Base-by-base conservation (phyloP, 2,329 filamentous ascomycete genomes). In the Parafenestella ontariensis region DNA sequence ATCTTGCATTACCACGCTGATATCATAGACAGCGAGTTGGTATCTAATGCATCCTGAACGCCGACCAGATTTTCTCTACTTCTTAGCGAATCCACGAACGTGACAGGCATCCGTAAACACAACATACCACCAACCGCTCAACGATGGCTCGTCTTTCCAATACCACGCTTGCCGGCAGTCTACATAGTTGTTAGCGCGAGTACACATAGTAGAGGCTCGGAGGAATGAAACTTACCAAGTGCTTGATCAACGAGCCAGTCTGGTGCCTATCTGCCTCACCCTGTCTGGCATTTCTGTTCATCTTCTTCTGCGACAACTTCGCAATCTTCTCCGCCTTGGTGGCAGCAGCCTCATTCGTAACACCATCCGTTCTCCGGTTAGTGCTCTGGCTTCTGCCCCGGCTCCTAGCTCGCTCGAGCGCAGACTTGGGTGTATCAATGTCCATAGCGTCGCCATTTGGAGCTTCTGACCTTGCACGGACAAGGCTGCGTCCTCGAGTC, bases 221-320 rank as follows among this genome's bases (percentile, higher is more conserved):
- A 8, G 45, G 17, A 44, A 53, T n/a, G 26, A 60, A 65, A 85
- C 88, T 77, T 84, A 96, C 89, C 85, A 99, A 83, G 81, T 98
- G 95, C 82, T 96, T 99, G 59, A 88, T 86, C 78, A 96, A 79
- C 48, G 90, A 85, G 33, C 90, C 90, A 51, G 88, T 88, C 58
- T 87, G 87, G 80, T 98, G 94, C 75, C 96, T 87, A 83, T 99
- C 95, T 58, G 89, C 93, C 82, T 99, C 95, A 83, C 95, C 95
- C 83, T 96, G 91, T 77, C 93, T 88, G 40, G 95, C 95, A 89
- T 96, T 95, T 63, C 94, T 87, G 83, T 99, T 99, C 92, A 96
- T 97, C 86, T 92, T 94, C 85, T 94, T 92, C 88, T 99, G 96
- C 70, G 88, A 85, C 74, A 99, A 80, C 85, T 96, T 98, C 74